Evolutionary conservation across 2,329 filamentous ascomycete genomes (phyloP), one percentile per base, ranked within the genome.

Genomic region (Incumbomyces delicatus): DNA sequence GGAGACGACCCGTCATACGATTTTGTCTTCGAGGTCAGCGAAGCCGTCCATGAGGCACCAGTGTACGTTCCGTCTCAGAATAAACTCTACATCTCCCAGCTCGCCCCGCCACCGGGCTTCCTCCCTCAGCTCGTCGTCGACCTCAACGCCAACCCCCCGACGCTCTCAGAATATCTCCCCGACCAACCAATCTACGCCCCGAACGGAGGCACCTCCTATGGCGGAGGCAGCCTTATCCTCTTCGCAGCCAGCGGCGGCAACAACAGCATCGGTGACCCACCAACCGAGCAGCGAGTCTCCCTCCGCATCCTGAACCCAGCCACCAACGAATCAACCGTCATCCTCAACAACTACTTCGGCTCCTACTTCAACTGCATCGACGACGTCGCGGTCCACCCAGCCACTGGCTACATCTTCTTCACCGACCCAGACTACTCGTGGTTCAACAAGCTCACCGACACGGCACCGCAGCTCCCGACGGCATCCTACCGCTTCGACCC

Each of bases 341-440:
- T 75, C 17, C 50, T 74, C 13, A 72, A 69, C 48, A 70, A 66
- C 53, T 74, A 66, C 57, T 68, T 66, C 41, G 71, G 71, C 22
- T 66, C 65, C 55, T 68, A 70, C 58, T 67, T 72, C 55, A 65
- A 62, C 51, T 61, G 59, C 18, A 53, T 70, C 43, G 67, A 72
- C 55, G 70, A 73, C 47, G 58, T 66, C 6, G 61, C 65, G 44
- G 64, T 71, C 36, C 64, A 69, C 29, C 53, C 58, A 4, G 36
- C 42, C 14, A 66, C 65, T 1, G 68, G 68, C 39, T 66, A 71
- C 35, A 60, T 75, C 35, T 74, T 71, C 69, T 74, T 74, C 59
- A 73, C 71, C 1, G 71, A 74, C 51, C 65, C 68, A 6, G 55
- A 60, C 33, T 67, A 68, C 50, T 60, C 56, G 17, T 68, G 62